phyloP scores from a whole-genome alignment of 75 land plant genomes.

The Cupressus sempervirens region DNA sequence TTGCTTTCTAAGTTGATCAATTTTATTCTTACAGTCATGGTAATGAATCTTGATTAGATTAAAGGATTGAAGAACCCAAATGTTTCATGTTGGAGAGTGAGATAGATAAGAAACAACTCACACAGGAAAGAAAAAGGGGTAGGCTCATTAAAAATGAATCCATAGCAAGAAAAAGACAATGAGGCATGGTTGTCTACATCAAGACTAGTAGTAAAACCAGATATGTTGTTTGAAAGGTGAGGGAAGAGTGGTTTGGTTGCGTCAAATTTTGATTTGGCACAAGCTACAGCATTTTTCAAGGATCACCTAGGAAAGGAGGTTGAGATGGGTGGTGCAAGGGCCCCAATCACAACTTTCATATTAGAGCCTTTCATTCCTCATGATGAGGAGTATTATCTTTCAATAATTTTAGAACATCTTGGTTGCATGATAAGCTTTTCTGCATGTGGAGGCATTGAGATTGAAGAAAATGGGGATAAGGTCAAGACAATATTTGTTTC shows the following conservation, averaged over 20 bases:
- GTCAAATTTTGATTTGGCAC: constrained; percentile 63
- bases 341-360: constrained; percentile 81
- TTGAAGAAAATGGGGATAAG: constrained; percentile 95
- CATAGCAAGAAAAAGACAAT: too few species aligned
- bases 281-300: constrained; percentile 67
- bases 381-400: constrained; percentile 68
- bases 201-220: constrained; percentile 75
- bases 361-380: constrained; percentile 87
- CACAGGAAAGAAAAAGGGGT: too few species aligned
- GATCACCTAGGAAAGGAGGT: constrained; percentile 76
- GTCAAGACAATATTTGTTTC: constrained; percentile 83
- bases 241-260: constrained; percentile 85
- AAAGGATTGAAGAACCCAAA: too few species aligned
- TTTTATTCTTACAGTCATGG: too few species aligned
- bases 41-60: too few species aligned
- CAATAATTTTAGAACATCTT: constrained; percentile 69
- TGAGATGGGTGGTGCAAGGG: constrained; percentile 84
- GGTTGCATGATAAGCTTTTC: constrained; percentile 74
- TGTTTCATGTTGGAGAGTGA: too few species aligned
- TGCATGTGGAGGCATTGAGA: constrained; percentile 87
- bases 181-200: constrained; percentile 72
- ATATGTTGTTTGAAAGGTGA: constrained; percentile 82
- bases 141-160: too few species aligned
- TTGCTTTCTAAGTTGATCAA: too few species aligned
- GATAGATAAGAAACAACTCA: too few species aligned